phyloP scores from a whole-genome alignment of 83 land plant genomes.

The Picea abies region DNA sequence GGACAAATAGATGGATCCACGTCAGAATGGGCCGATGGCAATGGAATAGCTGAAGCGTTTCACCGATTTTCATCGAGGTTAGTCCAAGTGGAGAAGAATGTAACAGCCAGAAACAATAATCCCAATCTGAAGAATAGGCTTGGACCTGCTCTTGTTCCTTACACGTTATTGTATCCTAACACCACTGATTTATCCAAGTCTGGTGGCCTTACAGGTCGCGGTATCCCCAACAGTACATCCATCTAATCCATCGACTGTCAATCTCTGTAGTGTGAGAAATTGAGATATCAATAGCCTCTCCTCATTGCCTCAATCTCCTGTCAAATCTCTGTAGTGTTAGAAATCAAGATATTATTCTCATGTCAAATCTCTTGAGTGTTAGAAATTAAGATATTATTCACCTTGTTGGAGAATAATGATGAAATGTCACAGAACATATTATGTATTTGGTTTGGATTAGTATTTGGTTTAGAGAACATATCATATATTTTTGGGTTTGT shows the following conservation, averaged over 20 bases:
- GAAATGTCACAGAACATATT: no score
- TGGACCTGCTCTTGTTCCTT: constrained; percentile 26
- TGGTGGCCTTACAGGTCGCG: constrained; percentile 19
- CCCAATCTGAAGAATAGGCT: constrained; percentile 15
- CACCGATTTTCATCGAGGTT: constrained; percentile 8
- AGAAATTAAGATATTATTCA: no score
- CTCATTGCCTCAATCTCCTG: no score
- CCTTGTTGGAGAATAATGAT: no score
- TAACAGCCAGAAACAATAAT: constrained; percentile 15
- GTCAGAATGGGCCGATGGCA: constrained; percentile 8
- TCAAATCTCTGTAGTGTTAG: no score
- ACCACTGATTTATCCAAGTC: constrained; percentile 11
- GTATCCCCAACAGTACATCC: constrained; percentile 32
- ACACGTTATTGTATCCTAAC: constrained; percentile 27
- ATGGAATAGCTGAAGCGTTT: constrained; percentile 20
- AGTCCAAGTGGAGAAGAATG: constrained; percentile 16
- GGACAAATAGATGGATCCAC: constrained; percentile 20
- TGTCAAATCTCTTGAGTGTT: no score
- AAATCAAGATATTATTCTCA: no score
- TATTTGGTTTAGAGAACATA: no score
- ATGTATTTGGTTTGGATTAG: no score
- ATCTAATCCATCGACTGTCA: neutral
- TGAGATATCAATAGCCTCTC: no score
- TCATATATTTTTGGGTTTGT: no score
- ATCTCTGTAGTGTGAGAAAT: no score